Evolutionary conservation across 2,329 filamentous ascomycete species (phyloP), one percentile per base, ranked within the genome.

Genomic region (Fusarium multiceps): DNA sequence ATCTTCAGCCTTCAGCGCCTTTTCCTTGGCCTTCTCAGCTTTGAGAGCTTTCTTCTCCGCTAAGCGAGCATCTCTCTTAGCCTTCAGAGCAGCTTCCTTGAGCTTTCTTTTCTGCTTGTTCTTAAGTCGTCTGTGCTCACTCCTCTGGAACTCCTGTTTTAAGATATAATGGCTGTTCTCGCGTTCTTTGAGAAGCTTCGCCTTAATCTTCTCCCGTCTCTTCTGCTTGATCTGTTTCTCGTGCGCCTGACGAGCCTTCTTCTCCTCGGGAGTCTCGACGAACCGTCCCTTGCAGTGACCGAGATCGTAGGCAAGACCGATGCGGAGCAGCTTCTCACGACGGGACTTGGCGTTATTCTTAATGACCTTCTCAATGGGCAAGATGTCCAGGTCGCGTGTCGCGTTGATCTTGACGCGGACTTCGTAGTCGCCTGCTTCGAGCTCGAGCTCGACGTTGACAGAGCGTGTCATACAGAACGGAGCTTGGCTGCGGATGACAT

Each of bases 51-150:
- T 68, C 43, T 66, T 75, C 40, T 67, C 71, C n/a, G 69, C 69
- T 23, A 63, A 64, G 0, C 50, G 58, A 4, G 68, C 65, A 4
- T 51, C 63, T 27, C 62, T 56, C 30, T 49, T 69, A 3, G 63
- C 67, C 63, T 75, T 78, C 48, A 81, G 78, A 63, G 82, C 72
- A 8, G 90, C 87, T 82, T 92, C 93, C 79, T 90, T 92, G 30
- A 87, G 86, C 85, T 93, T 94, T 83, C 91, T 93, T 81, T 92
- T 93, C 79, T 93, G 95, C 81, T 92, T 94, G 78, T 92, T 93
- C 75, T 89, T 90, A 72, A 68, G 50, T 6, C 59, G 55, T 25
- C 50, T 71, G 18, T 69, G 74, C 34, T 76, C 63, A 3, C 67
- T 63, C 55, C 79, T 82, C 43, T 79, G 77, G 45, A 79, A 78